Conservation (phyloP, 768 basidiomycete genomes). For the Suillus weaverae region DNA sequence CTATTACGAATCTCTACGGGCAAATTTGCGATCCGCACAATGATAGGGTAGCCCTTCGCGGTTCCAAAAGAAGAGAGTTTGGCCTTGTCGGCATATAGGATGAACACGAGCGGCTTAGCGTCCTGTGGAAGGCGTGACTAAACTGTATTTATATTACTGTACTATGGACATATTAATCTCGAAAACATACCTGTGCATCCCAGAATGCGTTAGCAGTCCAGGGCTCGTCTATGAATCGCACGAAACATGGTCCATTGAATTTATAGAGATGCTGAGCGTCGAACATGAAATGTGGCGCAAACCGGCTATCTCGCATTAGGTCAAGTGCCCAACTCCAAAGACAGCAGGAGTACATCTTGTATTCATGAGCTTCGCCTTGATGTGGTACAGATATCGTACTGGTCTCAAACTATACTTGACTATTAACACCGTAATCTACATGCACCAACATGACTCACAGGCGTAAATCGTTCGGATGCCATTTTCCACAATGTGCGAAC, state of each 20-base stretch:
- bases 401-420: neutral
- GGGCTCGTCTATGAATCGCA: constrained; percentile 35
- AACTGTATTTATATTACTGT: neutral
- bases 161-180: neutral
- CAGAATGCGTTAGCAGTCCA: constrained; percentile 39
- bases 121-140: neutral
- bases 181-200: constrained; percentile 35
- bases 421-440: neutral
- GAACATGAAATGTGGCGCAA: neutral
- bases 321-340: neutral
- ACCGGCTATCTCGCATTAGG: neutral
- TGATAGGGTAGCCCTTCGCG: neutral
- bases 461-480: neutral
- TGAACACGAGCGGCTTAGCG: neutral
- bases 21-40: neutral
- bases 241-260: constrained; percentile 26
- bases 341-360: neutral
- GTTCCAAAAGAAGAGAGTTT: neutral
- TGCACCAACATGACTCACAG: neutral
- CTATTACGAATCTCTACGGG: neutral
- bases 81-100: neutral
- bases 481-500: neutral
- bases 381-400: neutral
- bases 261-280: constrained; percentile 30
- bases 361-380: neutral